A percentile compares a stretch with the other conserved stretches of the same genome.
phyloP scores from a whole-genome alignment of 2,329 filamentous ascomycete genomes.

The Trichoderma citrinoviride region DNA sequence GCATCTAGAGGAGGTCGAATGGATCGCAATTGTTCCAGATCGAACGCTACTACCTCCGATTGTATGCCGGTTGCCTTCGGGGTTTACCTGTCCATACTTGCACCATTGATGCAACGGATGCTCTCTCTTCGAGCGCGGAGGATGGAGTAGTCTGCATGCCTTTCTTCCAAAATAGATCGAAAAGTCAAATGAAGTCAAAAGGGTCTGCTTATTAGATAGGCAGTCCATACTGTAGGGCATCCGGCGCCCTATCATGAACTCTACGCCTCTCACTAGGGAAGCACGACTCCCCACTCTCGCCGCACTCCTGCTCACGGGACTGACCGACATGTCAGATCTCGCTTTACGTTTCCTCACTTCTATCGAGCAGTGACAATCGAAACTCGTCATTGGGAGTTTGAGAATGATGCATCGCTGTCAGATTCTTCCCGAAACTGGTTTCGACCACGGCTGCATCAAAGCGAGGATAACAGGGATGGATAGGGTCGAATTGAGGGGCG shows the following conservation, averaged over 20 bases:
- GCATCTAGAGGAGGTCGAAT: not conserved
- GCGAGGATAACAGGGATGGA: not conserved
- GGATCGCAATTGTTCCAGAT: not conserved
- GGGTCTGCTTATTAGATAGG: not conserved
- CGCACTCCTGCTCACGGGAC: conserved; percentile 2
- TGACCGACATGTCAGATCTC: conserved; percentile 31
- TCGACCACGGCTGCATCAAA: conserved; percentile 1
- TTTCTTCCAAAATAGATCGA: too few relatives aligned
- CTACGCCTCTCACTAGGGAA: not conserved
- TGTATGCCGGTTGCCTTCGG: too few relatives aligned
- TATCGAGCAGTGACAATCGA: conserved; percentile 17
- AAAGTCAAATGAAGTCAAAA: too few relatives aligned
- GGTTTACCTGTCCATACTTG: conserved; percentile 1
- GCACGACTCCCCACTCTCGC: not conserved
- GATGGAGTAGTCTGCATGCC: too few relatives aligned
- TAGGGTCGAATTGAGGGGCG: not conserved
- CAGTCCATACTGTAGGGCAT: not conserved
- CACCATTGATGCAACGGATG: not conserved
- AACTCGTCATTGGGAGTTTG: conserved; percentile 14
- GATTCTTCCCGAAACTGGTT: not conserved
- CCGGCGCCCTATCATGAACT: conserved; percentile 10
- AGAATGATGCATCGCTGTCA: not conserved
- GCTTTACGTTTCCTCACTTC: conserved; percentile 17
- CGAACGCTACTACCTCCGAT: not conserved
- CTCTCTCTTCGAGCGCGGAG: not conserved